Evolutionary conservation across 495 filamentous ascomycete genomes (phyloP).

Genomic region (Hypomontagnella submonticulosa): DNA sequence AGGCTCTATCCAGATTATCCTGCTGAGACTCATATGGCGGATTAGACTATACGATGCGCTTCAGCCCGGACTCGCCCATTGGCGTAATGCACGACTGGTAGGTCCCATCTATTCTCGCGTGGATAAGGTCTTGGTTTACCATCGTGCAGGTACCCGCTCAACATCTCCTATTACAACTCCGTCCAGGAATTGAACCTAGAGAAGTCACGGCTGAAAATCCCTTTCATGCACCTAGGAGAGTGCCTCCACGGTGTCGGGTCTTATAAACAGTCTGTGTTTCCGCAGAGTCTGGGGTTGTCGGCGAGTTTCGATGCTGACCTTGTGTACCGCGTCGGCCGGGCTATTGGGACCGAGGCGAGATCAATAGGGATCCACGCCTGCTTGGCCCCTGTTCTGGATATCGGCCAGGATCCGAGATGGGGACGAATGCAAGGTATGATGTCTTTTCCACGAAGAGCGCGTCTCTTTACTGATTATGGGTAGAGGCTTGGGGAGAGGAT

Average conservation of each 20-base stretch:
- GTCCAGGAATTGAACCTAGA: slow-evolving; percentile 51
- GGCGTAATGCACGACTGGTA: slow-evolving; percentile 50
- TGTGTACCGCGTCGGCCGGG: slow-evolving; percentile 50
- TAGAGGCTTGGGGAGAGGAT: slow-evolving; percentile 59
- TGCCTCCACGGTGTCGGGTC: slow-evolving; percentile 57
- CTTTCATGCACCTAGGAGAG: slow-evolving; percentile 53
- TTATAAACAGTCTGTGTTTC: slow-evolving; percentile 57
- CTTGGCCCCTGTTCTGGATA: slow-evolving; percentile 56
- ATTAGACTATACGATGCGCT: slow-evolving; percentile 49
- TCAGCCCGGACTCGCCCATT: slow-evolving; percentile 47
- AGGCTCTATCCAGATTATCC: neutral
- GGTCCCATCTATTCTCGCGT: neutral
- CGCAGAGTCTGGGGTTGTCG: slow-evolving; percentile 51
- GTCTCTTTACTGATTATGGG: slow-evolving; percentile 7
- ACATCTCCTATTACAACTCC: slow-evolving; percentile 53
- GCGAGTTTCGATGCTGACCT: slow-evolving; percentile 54
- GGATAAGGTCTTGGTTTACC: neutral
- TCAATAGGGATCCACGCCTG: slow-evolving; percentile 56
- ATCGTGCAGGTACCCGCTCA: slow-evolving; percentile 49
- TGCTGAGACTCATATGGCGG: slow-evolving; percentile 14
- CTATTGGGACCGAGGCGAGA: slow-evolving; percentile 54
- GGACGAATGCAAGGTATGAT: slow-evolving; percentile 52
- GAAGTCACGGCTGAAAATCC: slow-evolving; percentile 48
- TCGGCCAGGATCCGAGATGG: slow-evolving; percentile 56
- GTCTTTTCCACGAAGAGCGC: neutral